Percentiles rank a stretch among this genome's conserved stretches.
Evolutionary conservation across 768 basidiomycete genomes (phyloP).

Genomic region (Boletus subparvulus): DNA sequence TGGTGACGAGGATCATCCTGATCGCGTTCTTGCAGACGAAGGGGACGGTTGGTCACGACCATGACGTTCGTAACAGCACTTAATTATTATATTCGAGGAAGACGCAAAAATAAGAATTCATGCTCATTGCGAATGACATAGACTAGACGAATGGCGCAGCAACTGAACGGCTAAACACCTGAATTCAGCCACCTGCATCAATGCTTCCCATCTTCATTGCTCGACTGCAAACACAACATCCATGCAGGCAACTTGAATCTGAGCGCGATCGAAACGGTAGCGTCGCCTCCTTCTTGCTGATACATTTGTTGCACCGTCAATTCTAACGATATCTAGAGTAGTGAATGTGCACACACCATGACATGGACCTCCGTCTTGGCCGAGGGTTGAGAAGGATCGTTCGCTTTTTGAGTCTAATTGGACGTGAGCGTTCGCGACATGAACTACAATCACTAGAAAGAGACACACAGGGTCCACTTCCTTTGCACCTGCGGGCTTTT

Average conservation of each 20-base stretch:
- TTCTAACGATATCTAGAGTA: no score
- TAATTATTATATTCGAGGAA: no score
- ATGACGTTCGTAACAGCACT: no score
- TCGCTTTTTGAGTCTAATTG: neutral
- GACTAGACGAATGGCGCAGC: no score
- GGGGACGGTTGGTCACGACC: no score
- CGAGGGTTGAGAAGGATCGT: neutral
- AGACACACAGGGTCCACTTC: neutral
- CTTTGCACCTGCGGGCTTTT: neutral
- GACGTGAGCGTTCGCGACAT: neutral
- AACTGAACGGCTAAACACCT: no score
- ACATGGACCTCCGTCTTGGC: neutral
- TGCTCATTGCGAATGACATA: no score
- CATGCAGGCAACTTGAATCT: neutral
- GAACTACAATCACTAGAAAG: neutral
- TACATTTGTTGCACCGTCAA: neutral
- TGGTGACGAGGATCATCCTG: no score
- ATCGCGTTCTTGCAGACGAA: no score
- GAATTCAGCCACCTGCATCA: neutral
- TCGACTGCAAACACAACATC: neutral
- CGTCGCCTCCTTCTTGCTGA: neutral
- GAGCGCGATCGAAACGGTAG: neutral
- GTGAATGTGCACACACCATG: neutral
- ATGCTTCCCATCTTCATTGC: neutral
- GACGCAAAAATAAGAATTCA: no score